Base-by-base conservation (phyloP, 805 yeast species). In the Lipomyces mesembrius region DNA sequence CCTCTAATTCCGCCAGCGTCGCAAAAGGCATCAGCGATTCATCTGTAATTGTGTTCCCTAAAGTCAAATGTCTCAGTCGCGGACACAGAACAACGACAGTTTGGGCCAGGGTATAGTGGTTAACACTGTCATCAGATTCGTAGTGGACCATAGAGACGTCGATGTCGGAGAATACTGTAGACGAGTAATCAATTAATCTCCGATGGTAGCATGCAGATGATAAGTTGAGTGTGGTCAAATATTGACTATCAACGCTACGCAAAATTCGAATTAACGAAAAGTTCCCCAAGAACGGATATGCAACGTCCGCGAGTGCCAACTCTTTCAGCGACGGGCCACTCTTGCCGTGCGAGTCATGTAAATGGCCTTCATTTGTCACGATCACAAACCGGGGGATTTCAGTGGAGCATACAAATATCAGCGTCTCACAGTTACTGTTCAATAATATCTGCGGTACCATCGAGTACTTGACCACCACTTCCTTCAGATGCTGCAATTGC, bases 371-470 rank as follows among this genome's bases (percentile, higher is more conserved):
- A 5, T 54, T 20, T 12, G 29, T 59, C 20, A 39, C 57, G 12
- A 49, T 52, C 39, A 63, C 60, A 17, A 64, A 61, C 43, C 61
- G 52, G 29, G 67, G 67, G n/a, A 64, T 20, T 32, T 64, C 67
- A 5, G 67, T 64, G 34, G 67, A 60, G n/a, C 67, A 64, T 7
- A 58, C 54, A 49, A 64, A 64, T 37, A 37, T 37, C 17, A 37
- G 43, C 43, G 12, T 37, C 17, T 37, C 43, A 14, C 43, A 37
- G 43, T 37, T 37, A 11, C 17, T 12, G n/a, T 17, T 46, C 29
- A 64, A 53, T 11, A 64, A 39, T 8, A 64, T 58, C 53, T 64
- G 63, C 11, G 67, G 67, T n/a, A 64, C 61, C 67, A 64, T 64
- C 12, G 64, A 64, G 57, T 64, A 64, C 22, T 49, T 43, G 32